Base-by-base conservation (phyloP, 2,329 filamentous ascomycete genomes). In the Emericellopsis atlantica region DNA sequence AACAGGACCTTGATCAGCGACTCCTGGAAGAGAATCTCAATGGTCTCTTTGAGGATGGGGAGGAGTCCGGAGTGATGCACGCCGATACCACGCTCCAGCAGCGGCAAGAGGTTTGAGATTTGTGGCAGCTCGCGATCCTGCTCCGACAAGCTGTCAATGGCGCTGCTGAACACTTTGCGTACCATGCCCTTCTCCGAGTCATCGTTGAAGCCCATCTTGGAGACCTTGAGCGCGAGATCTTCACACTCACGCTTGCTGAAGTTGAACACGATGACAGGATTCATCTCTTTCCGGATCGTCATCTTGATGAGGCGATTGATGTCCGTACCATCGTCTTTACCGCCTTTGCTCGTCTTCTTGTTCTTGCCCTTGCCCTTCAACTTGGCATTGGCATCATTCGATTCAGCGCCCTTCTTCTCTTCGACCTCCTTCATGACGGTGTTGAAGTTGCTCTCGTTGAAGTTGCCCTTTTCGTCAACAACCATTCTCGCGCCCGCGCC, bases 161-260 rank as follows among this genome's bases (percentile, higher is more conserved):
- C 93, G 52, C 84, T 96, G 47, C 82, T 76, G 59, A 98, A 98
- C 26, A 98, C 92, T 53, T 92, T 93, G 42, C 77, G 76, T 1
- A 98, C 92, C 83, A 96, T 88, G 21, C 79, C 79, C 60, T 95
- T 94, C 62, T 98, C 92, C 0, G 86, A 89, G 18, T 95, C 87
- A 49, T 95, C 88, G 64, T 98, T 98, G 74, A 98, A 95, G 37
- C 85, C 81, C 54, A 96, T 75, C 45, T 78, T 76, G 40, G 81
- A 90, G 66, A 95, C 89, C 50, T 87, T 77, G 37, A 98, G 69
- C 2, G 92, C 92, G 60, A 92, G 80, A 46, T 81, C 79, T 64
- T 98, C 92, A 58, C 90, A 95, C 54, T 96, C 90, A 49, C 90
- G 76, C 68, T 98, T 98, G 72, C 89, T 95, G 67, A 98, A 98